Percentiles rank a stretch among this genome's conserved stretches.
These are phyloP conservation scores for Blepharisma japonicum DNA, from an alignment of 73 alveolate genomes.

Conservation along the genomic window DNA sequence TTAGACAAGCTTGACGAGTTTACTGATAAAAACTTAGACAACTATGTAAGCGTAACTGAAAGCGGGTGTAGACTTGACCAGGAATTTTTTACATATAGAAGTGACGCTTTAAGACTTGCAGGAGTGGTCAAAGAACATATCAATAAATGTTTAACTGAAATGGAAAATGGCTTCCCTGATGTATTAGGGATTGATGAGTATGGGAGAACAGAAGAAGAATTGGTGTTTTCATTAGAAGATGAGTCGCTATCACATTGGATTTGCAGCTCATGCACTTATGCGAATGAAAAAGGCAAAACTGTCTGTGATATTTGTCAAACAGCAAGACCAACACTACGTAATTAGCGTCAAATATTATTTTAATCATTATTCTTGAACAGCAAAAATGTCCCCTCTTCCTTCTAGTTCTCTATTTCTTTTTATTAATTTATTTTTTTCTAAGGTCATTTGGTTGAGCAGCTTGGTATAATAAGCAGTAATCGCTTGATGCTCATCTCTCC, in stretches of 20 bases:
- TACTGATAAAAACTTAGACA: slow-evolving; percentile 41
- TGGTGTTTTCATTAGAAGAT: background rate
- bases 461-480: slow-evolving; percentile 22
- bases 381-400: slow-evolving; percentile 1
- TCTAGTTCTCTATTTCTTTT: slow-evolving; percentile 16
- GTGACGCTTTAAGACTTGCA: slow-evolving; percentile 34
- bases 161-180: slow-evolving; percentile 62
- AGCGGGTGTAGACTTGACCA: slow-evolving; percentile 35
- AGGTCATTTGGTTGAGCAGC: slow-evolving; percentile 10
- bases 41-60: slow-evolving; percentile 35
- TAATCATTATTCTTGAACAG: background rate
- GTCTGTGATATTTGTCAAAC: no score
- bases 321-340: no score
- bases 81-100: slow-evolving; percentile 41
- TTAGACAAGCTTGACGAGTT: slow-evolving; percentile 40
- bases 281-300: slow-evolving; percentile 1
- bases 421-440: slow-evolving; percentile 14
- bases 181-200: slow-evolving; percentile 38
- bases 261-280: slow-evolving; percentile 45
- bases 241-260: slow-evolving; percentile 32
- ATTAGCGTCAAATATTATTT: no score
- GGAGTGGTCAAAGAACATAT: slow-evolving; percentile 51
- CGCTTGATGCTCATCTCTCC: slow-evolving; percentile 47
- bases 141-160: slow-evolving; percentile 39
- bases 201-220: background rate